These are phyloP conservation scores for Malassezia cuniculi DNA, from an alignment of 1,284 basidiomycete genomes.

Conservation along the genomic window DNA sequence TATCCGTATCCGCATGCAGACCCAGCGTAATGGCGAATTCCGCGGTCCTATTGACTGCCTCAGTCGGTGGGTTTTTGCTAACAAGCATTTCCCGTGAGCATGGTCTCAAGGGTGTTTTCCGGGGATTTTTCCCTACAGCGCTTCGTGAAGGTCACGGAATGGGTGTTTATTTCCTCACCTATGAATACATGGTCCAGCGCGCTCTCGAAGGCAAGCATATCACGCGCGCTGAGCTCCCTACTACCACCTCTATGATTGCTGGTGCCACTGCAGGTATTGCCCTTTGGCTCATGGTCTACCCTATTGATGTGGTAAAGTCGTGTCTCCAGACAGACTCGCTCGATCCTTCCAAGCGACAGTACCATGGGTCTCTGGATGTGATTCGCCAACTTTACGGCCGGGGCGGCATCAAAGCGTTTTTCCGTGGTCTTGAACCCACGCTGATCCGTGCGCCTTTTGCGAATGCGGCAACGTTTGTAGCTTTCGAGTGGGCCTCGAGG, in stretches of 20 bases:
- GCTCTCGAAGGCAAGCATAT: slow-evolving; percentile 50
- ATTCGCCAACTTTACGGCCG: slow-evolving; percentile 64
- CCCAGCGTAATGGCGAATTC: slow-evolving; percentile 33
- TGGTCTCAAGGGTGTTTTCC: slow-evolving; percentile 75
- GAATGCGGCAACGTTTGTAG: slow-evolving; percentile 42
- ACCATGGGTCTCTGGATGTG: slow-evolving; percentile 68
- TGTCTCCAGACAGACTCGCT: slow-evolving; percentile 63
- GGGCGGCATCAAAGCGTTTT: slow-evolving; percentile 74
- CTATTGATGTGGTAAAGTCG: slow-evolving; percentile 8
- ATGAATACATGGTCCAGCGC: slow-evolving; percentile 79
- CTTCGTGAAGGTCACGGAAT: slow-evolving; percentile 57
- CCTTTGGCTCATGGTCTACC: slow-evolving; percentile 13
- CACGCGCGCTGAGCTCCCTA: slow-evolving; percentile 23
- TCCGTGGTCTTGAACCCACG: slow-evolving; percentile 75
- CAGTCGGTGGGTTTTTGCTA: slow-evolving; percentile 8
- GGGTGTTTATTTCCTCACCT: slow-evolving; percentile 59
- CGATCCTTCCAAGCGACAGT: slow-evolving; percentile 50
- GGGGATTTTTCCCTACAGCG: slow-evolving; percentile 81
- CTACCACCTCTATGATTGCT: slow-evolving; percentile 29
- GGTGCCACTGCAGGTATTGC: slow-evolving; percentile 29
- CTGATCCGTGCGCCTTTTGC: slow-evolving; percentile 57
- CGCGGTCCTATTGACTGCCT: slow-evolving; percentile 45
- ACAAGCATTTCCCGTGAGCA: slow-evolving; percentile 8
- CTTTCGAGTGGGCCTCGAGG: slow-evolving; percentile 22
- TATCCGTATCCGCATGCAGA: slow-evolving; percentile 70